A percentile compares a stretch with the other conserved stretches of the same genome.
Conservation (phyloP, 805 yeast species). For the Candida ascalaphidarum region DNA sequence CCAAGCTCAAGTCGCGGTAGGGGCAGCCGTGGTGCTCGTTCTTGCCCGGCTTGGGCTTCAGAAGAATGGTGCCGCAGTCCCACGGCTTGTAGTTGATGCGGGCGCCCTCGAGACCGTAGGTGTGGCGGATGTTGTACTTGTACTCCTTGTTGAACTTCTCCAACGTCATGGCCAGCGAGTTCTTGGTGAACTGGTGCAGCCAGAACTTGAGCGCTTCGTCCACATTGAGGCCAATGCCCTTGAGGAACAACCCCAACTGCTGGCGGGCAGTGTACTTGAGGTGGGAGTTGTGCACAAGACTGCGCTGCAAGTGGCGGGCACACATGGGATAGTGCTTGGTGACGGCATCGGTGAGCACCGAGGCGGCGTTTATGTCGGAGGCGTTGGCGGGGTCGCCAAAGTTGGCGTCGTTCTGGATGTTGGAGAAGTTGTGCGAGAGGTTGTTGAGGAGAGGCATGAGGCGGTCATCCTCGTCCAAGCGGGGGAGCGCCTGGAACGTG, state of each 20-base stretch:
- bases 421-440: constrained; percentile 46
- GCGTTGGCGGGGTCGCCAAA: constrained; percentile 27
- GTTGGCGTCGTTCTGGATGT: constrained; percentile 44
- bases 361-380: constrained; percentile 49
- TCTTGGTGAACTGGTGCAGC: constrained; percentile 60
- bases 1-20: constrained; percentile 66
- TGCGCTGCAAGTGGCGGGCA: constrained; percentile 56
- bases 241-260: constrained; percentile 76
- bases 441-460: constrained; percentile 77
- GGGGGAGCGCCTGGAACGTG: constrained; percentile 72
- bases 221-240: constrained; percentile 79
- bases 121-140: constrained; percentile 79
- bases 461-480: constrained; percentile 88
- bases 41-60: constrained; percentile 59
- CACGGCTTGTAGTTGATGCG: constrained; percentile 78
- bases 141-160: constrained; percentile 86
- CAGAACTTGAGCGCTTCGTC: constrained; percentile 89
- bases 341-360: constrained; percentile 46
- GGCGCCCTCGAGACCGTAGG: constrained; percentile 88
- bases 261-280: constrained; percentile 78
- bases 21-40: constrained; percentile 91
- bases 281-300: constrained; percentile 56
- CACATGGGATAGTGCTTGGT: constrained; percentile 76
- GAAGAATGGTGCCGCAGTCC: constrained; percentile 72
- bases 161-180: constrained; percentile 40